A percentile compares a stretch with the other conserved stretches of the same genome.
phyloP scores from a whole-genome alignment of 805 yeast species.

The Ascoidea tarda region DNA sequence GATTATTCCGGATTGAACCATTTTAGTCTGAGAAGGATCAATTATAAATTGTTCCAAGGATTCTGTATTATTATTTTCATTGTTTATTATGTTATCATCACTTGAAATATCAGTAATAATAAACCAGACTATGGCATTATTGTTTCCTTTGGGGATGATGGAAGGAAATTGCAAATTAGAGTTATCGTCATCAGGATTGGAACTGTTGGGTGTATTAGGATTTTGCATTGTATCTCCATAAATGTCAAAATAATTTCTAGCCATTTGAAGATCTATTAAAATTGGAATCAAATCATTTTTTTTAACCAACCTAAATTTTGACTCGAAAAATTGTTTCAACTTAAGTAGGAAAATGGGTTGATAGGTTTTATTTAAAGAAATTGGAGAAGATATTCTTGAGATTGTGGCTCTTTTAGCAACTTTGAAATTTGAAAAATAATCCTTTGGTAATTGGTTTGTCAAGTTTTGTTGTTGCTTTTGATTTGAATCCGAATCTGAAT shows the following conservation, averaged over 20 bases:
- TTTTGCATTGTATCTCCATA: slow-evolving; percentile 11
- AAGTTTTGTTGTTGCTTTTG: slow-evolving; percentile 11
- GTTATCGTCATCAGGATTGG: neutral
- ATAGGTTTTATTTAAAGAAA: slow-evolving; percentile 46
- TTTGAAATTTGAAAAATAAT: slow-evolving; percentile 8
- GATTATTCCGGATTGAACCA: slow-evolving; percentile 54
- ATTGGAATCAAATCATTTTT: slow-evolving; percentile 66
- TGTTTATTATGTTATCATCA: slow-evolving; percentile 15
- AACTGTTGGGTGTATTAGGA: too few relatives aligned
- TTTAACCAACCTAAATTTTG: slow-evolving; percentile 39
- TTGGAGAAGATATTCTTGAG: slow-evolving; percentile 54
- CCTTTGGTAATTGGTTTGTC: slow-evolving; percentile 12
- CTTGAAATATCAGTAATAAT: slow-evolving; percentile 41
- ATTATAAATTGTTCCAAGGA: slow-evolving; percentile 32
- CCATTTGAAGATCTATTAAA: slow-evolving; percentile 54
- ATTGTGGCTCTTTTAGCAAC: slow-evolving; percentile 52
- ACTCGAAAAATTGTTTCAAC: slow-evolving; percentile 47
- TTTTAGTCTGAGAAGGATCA: slow-evolving; percentile 53
- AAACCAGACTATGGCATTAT: slow-evolving; percentile 80
- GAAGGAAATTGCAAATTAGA: slow-evolving; percentile 13
- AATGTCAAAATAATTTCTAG: slow-evolving; percentile 32
- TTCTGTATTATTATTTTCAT: slow-evolving; percentile 1
- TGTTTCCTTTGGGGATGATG: slow-evolving; percentile 41
- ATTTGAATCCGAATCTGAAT: slow-evolving; percentile 2
- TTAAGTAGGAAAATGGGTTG: slow-evolving; percentile 50